A percentile compares a stretch with the other conserved stretches of the same genome.
phyloP scores from a whole-genome alignment of 2,329 filamentous ascomycete genomes.

The Tolypocladium amazonense region DNA sequence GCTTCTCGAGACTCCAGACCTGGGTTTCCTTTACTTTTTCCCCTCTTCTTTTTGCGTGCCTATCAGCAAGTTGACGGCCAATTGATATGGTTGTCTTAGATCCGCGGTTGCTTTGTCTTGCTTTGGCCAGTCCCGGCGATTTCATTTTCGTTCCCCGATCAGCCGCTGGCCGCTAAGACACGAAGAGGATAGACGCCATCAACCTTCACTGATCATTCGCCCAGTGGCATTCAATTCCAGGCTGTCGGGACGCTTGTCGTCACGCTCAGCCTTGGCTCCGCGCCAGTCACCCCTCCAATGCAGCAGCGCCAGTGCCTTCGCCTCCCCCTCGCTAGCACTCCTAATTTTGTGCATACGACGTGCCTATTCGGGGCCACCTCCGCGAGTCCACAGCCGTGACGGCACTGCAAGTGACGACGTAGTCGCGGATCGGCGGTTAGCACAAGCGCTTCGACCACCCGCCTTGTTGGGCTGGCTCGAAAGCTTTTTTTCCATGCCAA shows the following conservation, averaged over 20 bases:
- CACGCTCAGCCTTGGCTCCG: not conserved
- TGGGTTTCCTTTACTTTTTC: not conserved
- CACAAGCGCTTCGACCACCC: not conserved
- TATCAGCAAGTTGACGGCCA: slow-evolving; percentile 1
- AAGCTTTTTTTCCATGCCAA: not conserved
- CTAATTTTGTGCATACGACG: not conserved
- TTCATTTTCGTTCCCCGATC: slow-evolving; percentile 1
- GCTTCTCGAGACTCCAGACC: not conserved
- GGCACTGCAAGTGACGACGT: not conserved
- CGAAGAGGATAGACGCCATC: not conserved
- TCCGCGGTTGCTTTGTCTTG: not conserved
- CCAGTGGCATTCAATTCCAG: slow-evolving; percentile 2
- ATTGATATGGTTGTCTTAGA: slow-evolving; percentile 6
- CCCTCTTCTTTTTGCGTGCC: not conserved
- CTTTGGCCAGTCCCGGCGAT: slow-evolving; percentile 1
- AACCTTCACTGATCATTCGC: not conserved
- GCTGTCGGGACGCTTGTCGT: slow-evolving; percentile 4
- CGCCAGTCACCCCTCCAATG: not conserved
- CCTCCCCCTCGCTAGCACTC: not conserved
- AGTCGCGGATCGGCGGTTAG: not conserved
- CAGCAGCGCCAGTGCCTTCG: not conserved
- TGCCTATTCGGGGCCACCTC: not conserved
- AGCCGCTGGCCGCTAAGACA: slow-evolving; percentile 4
- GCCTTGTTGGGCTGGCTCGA: not conserved
- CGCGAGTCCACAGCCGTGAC: not conserved